phyloP scores from a whole-genome alignment of 176 grass and related monocot species.

The Aegilops tauschii region DNA sequence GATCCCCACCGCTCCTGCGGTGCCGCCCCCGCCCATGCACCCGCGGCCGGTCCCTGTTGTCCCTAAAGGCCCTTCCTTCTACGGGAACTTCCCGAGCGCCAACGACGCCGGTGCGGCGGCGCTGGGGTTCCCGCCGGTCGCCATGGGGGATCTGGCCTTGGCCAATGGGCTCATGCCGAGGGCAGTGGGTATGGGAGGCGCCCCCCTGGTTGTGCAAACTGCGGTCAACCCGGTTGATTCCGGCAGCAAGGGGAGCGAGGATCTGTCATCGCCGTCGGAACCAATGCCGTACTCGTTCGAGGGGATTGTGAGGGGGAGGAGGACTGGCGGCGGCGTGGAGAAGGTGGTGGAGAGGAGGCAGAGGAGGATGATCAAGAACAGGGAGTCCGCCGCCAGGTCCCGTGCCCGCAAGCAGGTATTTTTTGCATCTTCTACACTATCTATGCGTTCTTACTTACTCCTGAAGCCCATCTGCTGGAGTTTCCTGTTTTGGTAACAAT shows the following conservation, averaged over 20 bases:
- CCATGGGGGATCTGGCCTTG: constrained; percentile 39
- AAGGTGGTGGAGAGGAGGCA: constrained; percentile 89
- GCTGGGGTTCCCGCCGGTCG: constrained; percentile 39
- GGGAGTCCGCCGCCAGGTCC: constrained; percentile 79
- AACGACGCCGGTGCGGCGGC: constrained; percentile 21
- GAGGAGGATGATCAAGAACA: constrained; percentile 97
- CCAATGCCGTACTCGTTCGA: constrained; percentile 54
- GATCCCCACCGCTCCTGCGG: constrained; percentile 16
- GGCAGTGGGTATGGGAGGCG: constrained; percentile 34
- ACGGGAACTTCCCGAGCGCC: constrained; percentile 36
- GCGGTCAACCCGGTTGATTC: constrained; percentile 31
- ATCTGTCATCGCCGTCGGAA: constrained; percentile 57
- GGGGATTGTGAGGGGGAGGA: constrained; percentile 57
- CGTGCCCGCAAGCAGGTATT: constrained; percentile 80
- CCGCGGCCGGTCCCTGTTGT: constrained; percentile 36
- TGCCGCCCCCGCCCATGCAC: constrained; percentile 7
- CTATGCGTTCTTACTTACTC: constrained; percentile 1
- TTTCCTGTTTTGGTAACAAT: constrained; percentile 27
- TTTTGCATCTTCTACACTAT: constrained; percentile 5
- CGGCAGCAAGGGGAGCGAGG: constrained; percentile 50
- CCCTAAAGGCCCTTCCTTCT: constrained; percentile 41
- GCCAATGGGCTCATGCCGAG: constrained; percentile 45
- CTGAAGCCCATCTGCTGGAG: not conserved
- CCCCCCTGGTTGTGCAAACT: constrained; percentile 22
- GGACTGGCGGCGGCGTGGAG: constrained; percentile 51